Evolutionary conservation across 352 stramenopile species (phyloP).

Genomic region (Phytophthora boehmeriae): DNA sequence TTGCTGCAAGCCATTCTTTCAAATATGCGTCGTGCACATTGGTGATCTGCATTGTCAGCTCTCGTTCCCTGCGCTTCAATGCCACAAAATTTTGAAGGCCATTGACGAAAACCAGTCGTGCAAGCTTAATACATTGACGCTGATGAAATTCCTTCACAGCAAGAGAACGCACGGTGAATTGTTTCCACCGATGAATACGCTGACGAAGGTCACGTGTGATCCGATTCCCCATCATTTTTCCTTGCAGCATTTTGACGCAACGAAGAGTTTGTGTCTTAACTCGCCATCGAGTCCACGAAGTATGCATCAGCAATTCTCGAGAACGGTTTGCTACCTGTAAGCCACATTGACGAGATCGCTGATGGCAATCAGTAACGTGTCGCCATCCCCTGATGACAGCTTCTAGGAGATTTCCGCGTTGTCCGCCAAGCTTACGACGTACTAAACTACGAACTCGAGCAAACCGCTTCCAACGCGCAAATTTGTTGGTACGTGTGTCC

Average conservation of each 20-base stretch:
- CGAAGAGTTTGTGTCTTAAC: conserved; percentile 4
- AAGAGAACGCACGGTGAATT: conserved; percentile 13
- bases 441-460: conserved; percentile 7
- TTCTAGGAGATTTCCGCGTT: conserved; percentile 1
- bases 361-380: conserved; percentile 3
- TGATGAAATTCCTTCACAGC: conserved; percentile 11
- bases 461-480: conserved; percentile 27
- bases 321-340: not conserved
- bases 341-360: conserved; percentile 2
- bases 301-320: not conserved
- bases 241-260: conserved; percentile 14
- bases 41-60: conserved; percentile 17
- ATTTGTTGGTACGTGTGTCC: conserved; percentile 16
- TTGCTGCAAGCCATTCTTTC: conserved; percentile 30
- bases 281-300: conserved; percentile 21
- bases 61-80: conserved; percentile 21
- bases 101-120: conserved; percentile 18
- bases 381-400: conserved; percentile 21
- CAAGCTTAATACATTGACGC: not conserved
- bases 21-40: conserved; percentile 30
- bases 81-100: conserved; percentile 27
- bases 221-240: conserved; percentile 12
- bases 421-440: conserved; percentile 3
- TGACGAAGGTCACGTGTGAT: conserved; percentile 11
- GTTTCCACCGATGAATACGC: conserved; percentile 27